Evolutionary conservation across 1,284 basidiomycete species (phyloP).

Genomic region (Boletellus deceptivus): DNA sequence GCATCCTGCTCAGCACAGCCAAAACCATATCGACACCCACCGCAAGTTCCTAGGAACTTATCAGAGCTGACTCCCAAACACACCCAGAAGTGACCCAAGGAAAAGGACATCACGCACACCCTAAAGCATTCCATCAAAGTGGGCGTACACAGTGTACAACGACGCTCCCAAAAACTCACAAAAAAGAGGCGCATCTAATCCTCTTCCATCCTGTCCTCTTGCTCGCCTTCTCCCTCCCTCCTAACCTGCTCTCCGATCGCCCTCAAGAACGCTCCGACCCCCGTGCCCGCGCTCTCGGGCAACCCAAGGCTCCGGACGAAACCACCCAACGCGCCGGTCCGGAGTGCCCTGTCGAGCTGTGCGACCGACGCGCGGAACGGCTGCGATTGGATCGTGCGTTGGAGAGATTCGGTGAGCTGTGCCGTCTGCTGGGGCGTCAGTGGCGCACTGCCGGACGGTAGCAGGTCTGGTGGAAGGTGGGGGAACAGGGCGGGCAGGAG

Average conservation of each 20-base stretch:
- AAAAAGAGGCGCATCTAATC: constrained; percentile 14
- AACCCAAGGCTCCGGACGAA: constrained; percentile 73
- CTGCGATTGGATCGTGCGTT: constrained; percentile 52
- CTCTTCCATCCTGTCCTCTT: constrained; percentile 32
- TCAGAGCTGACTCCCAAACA: no score
- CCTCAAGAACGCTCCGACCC: constrained; percentile 68
- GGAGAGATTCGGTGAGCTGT: constrained; percentile 56
- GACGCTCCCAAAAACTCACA: no score
- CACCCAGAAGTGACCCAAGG: no score
- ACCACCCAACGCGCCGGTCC: constrained; percentile 69
- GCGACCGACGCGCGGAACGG: constrained; percentile 62
- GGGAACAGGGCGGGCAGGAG: constrained; percentile 70
- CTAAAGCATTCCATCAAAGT: no score
- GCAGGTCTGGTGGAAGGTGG: constrained; percentile 53
- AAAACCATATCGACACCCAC: no score
- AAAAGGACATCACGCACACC: no score
- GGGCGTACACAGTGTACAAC: no score
- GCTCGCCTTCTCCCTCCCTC: constrained; percentile 37
- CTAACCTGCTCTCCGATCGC: constrained; percentile 75
- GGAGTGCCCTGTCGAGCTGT: constrained; percentile 72
- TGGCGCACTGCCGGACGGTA: constrained; percentile 15
- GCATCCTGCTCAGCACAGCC: no score
- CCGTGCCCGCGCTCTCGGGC: constrained; percentile 73
- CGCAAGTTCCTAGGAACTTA: no score
- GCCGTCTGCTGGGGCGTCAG: constrained; percentile 25